Conservation (phyloP, 352 stramenopile species). For the Pythium chondricola region DNA sequence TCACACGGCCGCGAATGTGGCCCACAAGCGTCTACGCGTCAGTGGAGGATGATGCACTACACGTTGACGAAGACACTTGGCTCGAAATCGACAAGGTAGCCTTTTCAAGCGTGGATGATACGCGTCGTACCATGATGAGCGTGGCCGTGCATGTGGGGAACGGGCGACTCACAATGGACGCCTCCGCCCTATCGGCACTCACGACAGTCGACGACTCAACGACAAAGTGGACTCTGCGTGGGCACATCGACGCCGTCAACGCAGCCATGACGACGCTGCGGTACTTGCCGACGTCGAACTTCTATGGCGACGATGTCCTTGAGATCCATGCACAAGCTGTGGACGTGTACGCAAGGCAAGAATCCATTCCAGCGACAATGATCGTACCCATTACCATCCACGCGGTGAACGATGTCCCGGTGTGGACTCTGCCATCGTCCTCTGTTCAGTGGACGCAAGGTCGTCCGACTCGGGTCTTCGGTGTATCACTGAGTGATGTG, state of each 20-base stretch:
- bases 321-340: slow-evolving; percentile 29
- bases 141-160: slow-evolving; percentile 24
- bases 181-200: background rate
- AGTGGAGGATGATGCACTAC: slow-evolving; percentile 18
- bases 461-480: slow-evolving; percentile 23
- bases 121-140: slow-evolving; percentile 21
- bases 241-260: slow-evolving; percentile 29
- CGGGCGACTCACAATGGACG: slow-evolving; percentile 15
- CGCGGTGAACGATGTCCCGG: slow-evolving; percentile 48
- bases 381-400: slow-evolving; percentile 32
- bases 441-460: slow-evolving; percentile 1
- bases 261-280: slow-evolving; percentile 22
- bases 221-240: slow-evolving; percentile 8
- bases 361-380: slow-evolving; percentile 20
- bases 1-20: slow-evolving; percentile 6
- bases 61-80: slow-evolving; percentile 44
- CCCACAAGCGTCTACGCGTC: slow-evolving; percentile 23
- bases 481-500: slow-evolving; percentile 42
- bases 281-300: slow-evolving; percentile 37
- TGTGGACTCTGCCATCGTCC: slow-evolving; percentile 33
- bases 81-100: slow-evolving; percentile 21
- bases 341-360: slow-evolving; percentile 37
- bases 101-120: slow-evolving; percentile 47
- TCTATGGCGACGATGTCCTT: slow-evolving; percentile 39
- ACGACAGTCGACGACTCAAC: no score